Conservation (phyloP, 805 yeast genomes). For the Zygotorulaspora chibaensis region DNA sequence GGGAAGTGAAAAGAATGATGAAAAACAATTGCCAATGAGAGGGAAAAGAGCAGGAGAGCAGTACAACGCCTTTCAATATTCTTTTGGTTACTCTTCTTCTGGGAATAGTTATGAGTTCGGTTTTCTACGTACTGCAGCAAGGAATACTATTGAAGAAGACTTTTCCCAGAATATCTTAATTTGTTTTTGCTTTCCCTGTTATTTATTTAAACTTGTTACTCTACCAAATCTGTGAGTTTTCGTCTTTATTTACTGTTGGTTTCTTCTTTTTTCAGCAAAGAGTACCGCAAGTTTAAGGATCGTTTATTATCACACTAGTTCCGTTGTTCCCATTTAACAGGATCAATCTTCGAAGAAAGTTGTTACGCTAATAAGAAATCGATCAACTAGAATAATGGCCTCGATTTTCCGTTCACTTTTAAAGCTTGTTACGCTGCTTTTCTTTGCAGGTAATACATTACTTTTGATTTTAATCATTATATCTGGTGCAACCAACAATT, state of each 20-base stretch:
- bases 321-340: background rate
- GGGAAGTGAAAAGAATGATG: background rate
- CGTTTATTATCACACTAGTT: background rate
- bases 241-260: background rate
- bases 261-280: background rate
- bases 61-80: background rate
- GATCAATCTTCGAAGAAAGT: background rate
- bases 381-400: slow-evolving; percentile 2
- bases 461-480: slow-evolving; percentile 54
- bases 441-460: slow-evolving; percentile 41
- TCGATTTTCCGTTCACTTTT: slow-evolving; percentile 3
- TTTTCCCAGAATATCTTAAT: background rate
- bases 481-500: slow-evolving; percentile 56
- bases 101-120: background rate
- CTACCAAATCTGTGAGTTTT: background rate
- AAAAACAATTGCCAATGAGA: background rate
- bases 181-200: background rate
- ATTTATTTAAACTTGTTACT: background rate
- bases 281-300: background rate
- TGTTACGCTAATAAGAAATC: background rate
- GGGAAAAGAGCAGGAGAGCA: background rate
- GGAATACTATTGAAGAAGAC: background rate
- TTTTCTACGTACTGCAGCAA: background rate
- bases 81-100: no score
- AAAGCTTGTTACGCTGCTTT: slow-evolving; percentile 24